These are phyloP conservation scores for Chlamydomonas sp. DNA, from an alignment of 139 green algal species.

Conservation along the genomic window DNA sequence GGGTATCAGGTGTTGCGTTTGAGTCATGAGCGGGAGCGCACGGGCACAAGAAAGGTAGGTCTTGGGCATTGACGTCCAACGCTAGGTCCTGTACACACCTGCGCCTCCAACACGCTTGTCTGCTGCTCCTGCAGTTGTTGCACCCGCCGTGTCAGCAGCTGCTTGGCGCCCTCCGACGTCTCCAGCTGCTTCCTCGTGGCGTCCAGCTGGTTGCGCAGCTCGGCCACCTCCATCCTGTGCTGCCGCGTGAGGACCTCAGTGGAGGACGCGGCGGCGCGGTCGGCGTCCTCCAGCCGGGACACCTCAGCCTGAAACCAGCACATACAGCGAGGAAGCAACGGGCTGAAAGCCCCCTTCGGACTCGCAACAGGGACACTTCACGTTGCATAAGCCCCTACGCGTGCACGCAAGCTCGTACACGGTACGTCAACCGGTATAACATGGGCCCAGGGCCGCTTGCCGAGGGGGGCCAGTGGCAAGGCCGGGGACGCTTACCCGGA, in stretches of 20 bases:
- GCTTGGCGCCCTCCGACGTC: conserved; percentile 31
- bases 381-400: too few relatives aligned
- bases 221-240: background rate
- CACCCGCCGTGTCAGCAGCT: conserved; percentile 20
- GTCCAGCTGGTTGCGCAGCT: conserved; percentile 13
- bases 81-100: background rate
- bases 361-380: too few relatives aligned
- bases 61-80: too few relatives aligned
- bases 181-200: conserved; percentile 24
- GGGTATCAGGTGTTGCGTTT: too few relatives aligned
- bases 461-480: too few relatives aligned
- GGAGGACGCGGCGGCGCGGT: background rate
- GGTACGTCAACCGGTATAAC: too few relatives aligned
- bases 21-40: too few relatives aligned
- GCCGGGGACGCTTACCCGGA: background rate
- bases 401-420: too few relatives aligned
- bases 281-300: conserved; percentile 11
- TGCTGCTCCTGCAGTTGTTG: conserved; percentile 44
- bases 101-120: conserved; percentile 11
- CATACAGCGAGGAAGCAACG: background rate
- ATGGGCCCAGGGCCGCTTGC: too few relatives aligned
- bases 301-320: conserved; percentile 16
- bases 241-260: background rate
- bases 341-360: too few relatives aligned
- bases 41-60: too few relatives aligned